Percentiles rank a stretch among this genome's conserved stretches.
Evolutionary conservation across 768 basidiomycete genomes (phyloP).

Genomic region (Lactarius evosmus): DNA sequence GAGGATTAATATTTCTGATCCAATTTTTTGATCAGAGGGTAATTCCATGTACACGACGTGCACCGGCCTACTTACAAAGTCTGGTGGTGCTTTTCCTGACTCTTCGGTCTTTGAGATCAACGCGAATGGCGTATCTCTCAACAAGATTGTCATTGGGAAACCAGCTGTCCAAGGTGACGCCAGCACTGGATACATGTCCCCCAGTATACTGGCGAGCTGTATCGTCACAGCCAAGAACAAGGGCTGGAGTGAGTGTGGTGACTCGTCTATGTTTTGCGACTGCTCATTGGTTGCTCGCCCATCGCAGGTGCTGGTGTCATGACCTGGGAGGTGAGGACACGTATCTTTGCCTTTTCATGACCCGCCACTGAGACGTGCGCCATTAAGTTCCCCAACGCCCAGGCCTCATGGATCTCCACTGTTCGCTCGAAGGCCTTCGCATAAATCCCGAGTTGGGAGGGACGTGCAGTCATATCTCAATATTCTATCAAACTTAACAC

Average conservation of each 20-base stretch:
- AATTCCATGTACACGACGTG: slow-evolving; percentile 40
- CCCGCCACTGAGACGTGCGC: neutral
- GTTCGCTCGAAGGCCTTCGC: slow-evolving; percentile 11
- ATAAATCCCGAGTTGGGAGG: neutral
- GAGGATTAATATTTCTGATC: neutral
- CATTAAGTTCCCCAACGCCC: slow-evolving; percentile 11
- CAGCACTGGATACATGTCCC: slow-evolving; percentile 52
- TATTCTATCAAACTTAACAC: neutral
- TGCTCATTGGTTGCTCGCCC: neutral
- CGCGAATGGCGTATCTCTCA: slow-evolving; percentile 50
- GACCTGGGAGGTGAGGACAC: slow-evolving; percentile 18
- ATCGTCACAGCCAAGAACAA: slow-evolving; percentile 51
- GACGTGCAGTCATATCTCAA: neutral
- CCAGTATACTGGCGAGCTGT: slow-evolving; percentile 55
- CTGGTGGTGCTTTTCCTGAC: slow-evolving; percentile 42
- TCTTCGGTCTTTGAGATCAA: slow-evolving; percentile 50
- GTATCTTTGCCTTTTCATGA: neutral
- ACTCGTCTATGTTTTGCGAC: neutral
- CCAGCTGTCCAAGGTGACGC: slow-evolving; percentile 49
- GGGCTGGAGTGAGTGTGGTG: slow-evolving; percentile 59
- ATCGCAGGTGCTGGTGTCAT: slow-evolving; percentile 15
- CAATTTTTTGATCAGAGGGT: slow-evolving; percentile 34
- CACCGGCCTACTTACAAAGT: slow-evolving; percentile 38
- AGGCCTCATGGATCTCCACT: slow-evolving; percentile 15
- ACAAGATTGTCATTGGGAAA: slow-evolving; percentile 77